Conservation (phyloP, 1,284 basidiomycete species). For the Cryptococcus sp. region DNA sequence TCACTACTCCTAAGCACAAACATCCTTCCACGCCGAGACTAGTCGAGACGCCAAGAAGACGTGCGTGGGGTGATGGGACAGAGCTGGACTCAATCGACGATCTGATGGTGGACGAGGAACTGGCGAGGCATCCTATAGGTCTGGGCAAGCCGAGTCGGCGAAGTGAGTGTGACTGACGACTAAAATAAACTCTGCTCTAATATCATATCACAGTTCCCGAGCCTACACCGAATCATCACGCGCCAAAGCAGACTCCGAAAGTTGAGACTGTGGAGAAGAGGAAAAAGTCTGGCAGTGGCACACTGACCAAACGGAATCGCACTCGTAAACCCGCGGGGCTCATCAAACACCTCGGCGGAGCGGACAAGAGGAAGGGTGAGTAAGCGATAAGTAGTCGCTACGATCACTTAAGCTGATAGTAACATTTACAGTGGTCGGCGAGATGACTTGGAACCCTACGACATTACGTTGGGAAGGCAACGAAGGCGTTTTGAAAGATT, state of each 20-base stretch:
- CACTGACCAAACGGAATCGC: slow-evolving; percentile 53
- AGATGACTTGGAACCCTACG: slow-evolving; percentile 94
- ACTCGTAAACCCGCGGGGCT: slow-evolving; percentile 68
- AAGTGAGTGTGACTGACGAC: slow-evolving; percentile 10
- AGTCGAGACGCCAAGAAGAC: slow-evolving; percentile 61
- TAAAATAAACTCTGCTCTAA: not conserved
- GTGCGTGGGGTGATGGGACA: slow-evolving; percentile 84
- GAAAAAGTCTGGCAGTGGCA: slow-evolving; percentile 27
- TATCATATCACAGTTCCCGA: not conserved
- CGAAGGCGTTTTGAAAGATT: slow-evolving; percentile 82
- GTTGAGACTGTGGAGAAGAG: slow-evolving; percentile 26
- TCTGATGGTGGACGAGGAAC: slow-evolving; percentile 77
- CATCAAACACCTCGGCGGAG: slow-evolving; percentile 78
- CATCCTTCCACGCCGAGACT: not conserved
- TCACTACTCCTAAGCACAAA: not conserved
- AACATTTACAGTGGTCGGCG: slow-evolving; percentile 68
- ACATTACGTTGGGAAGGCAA: slow-evolving; percentile 95
- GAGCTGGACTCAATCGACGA: slow-evolving; percentile 91
- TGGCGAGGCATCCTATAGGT: slow-evolving; percentile 21
- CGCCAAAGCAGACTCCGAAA: not conserved
- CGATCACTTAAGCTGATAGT: not conserved
- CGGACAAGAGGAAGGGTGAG: slow-evolving; percentile 73
- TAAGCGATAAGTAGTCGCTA: slow-evolving; percentile 11
- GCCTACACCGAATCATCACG: not conserved
- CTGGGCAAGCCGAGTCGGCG: slow-evolving; percentile 18